Percentiles rank a stretch among this genome's conserved stretches.
Conservation (phyloP, 2,329 filamentous ascomycete species). For the Diaporthe capsici region DNA sequence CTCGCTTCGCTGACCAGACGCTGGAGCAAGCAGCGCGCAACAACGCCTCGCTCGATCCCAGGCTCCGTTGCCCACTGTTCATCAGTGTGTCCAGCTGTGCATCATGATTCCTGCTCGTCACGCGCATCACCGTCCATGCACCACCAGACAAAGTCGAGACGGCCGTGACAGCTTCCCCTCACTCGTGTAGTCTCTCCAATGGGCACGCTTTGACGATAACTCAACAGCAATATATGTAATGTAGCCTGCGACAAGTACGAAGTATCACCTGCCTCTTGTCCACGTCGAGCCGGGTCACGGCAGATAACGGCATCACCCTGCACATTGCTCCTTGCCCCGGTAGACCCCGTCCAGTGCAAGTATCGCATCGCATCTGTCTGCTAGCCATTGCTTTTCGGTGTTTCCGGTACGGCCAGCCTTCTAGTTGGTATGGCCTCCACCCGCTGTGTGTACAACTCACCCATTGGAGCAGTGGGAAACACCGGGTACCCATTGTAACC, state of each 20-base stretch:
- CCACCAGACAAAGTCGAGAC: background rate
- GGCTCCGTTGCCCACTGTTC: background rate
- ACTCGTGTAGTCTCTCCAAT: background rate
- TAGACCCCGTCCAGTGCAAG: background rate
- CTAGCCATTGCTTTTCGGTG: constrained; percentile 26
- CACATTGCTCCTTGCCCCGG: background rate
- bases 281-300: constrained; percentile 14
- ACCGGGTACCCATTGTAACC: constrained; percentile 19
- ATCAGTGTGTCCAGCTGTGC: background rate
- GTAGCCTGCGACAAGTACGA: constrained; percentile 16
- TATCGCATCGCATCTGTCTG: constrained; percentile 1
- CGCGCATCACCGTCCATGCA: constrained; percentile 9
- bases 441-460: constrained; percentile 25
- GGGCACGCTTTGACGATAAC: background rate
- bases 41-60: background rate
- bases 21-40: constrained; percentile 23
- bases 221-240: background rate
- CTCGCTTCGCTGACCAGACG: constrained; percentile 30
- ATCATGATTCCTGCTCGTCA: constrained; percentile 17
- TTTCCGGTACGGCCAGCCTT: constrained; percentile 25
- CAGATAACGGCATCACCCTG: constrained; percentile 22
- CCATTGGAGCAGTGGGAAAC: constrained; percentile 5
- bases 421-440: constrained; percentile 11
- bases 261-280: constrained; percentile 27
- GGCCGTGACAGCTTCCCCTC: background rate